phyloP scores from a whole-genome alignment of 805 yeast genomes.

The Candida montana region DNA sequence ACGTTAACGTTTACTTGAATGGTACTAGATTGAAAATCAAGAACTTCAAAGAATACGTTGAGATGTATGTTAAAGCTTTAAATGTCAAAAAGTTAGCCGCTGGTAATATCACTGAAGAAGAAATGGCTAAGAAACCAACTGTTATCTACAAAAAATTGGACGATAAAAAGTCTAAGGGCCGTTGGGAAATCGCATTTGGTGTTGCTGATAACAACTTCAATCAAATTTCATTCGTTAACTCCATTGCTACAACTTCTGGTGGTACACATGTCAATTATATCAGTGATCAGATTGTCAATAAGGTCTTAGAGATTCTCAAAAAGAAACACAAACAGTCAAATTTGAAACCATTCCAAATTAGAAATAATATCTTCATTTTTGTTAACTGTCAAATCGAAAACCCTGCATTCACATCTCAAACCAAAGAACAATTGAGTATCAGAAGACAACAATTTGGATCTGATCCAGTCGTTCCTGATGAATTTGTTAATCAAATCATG shows the following conservation, averaged over 20 bases:
- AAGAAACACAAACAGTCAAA: constrained; percentile 61
- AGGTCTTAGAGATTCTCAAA: constrained; percentile 66
- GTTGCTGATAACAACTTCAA: constrained; percentile 85
- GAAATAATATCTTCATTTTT: constrained; percentile 84
- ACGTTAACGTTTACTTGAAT: constrained; percentile 72
- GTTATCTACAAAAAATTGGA: constrained; percentile 76
- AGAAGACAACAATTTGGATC: constrained; percentile 88
- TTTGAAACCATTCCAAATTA: constrained; percentile 83
- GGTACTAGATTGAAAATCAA: constrained; percentile 64
- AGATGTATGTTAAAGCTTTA: constrained; percentile 78
- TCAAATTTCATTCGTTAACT: constrained; percentile 94
- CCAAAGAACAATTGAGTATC: constrained; percentile 92
- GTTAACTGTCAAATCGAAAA: constrained; percentile 90
- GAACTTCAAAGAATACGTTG: constrained; percentile 83
- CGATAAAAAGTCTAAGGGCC: constrained; percentile 37
- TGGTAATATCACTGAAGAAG: constrained; percentile 27
- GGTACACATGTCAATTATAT: constrained; percentile 92
- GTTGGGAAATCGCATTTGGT: constrained; percentile 97
- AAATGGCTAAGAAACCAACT: constrained; percentile 42
- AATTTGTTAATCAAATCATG: constrained; percentile 64
- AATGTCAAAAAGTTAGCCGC: constrained; percentile 34
- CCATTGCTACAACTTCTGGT: constrained; percentile 95
- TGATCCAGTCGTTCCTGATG: constrained; percentile 69
- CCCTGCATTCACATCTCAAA: constrained; percentile 96
- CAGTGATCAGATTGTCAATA: constrained; percentile 77